Evolutionary conservation across 306 rosid genomes (phyloP), one percentile per base, ranked within the genome.

Genomic region (Quercus ilex): DNA sequence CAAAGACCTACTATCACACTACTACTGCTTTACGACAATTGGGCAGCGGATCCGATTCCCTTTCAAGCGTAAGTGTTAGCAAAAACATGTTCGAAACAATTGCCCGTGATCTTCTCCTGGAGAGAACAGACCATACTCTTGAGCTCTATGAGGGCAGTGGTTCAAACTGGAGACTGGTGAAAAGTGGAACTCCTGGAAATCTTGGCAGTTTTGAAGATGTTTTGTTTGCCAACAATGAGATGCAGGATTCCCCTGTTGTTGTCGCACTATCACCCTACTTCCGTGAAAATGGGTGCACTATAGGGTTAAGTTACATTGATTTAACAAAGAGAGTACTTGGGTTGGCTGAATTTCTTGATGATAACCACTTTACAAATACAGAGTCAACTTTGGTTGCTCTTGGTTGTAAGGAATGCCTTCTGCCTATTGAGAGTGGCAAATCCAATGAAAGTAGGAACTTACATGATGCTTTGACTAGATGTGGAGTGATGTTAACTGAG

Each of bases 161-260:
- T 78, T 95, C 94, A 49, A 91, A 85, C 57, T 95, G 99, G 99
- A 91, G 85, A 80, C 89, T 89, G 75, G 82, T 86, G 64, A 92
- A 91, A 89, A 89, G 89, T 85, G 99, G 99, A 78, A 90, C 97
- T 5, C 99, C 99, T 80, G 99, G 99, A 43, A 95, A 93, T 88
- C 88, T 95, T 67, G 91, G 96, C 74, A 89, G 92, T 69, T 95
- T 95, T 51, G 97, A 95, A 89, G 97, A 91, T 71, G 87, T 92
- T 83, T 85, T 95, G 77, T 95, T 95, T 83, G 94, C 99, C 76
- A 95, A 89, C 88, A 91, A 91, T 81, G 99, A 95, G 83, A 95
- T 95, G 99, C 99, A 95, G 83, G 99, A 95, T 79, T 90, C 94
- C 80, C 98, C 98, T 2, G 93, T 86, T 72, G 87, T 95, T 31